Evolutionary conservation across 129 eudicot genomes (phyloP).

Genomic region (Flaveria robusta): DNA sequence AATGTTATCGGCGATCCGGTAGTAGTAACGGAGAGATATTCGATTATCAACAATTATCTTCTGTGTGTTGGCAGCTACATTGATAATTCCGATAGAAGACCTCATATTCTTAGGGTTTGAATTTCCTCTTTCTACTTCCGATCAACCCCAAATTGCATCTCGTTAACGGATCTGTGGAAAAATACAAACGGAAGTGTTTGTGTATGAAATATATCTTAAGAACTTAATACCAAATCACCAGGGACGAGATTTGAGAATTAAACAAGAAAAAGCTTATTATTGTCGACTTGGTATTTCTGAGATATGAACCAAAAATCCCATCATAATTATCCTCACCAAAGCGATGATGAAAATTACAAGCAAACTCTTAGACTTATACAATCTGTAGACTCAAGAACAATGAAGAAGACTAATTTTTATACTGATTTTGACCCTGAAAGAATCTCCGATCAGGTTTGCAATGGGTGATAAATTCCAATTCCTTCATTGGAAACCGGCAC

Average conservation of each 20-base stretch:
- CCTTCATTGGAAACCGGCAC: too few species aligned
- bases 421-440: neutral
- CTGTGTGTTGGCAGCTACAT: constrained; percentile 65
- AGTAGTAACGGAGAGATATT: constrained; percentile 65
- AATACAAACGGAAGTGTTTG: neutral
- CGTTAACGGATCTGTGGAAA: neutral
- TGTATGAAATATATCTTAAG: neutral
- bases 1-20: constrained; percentile 81
- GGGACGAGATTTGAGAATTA: neutral
- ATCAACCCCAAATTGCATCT: constrained; percentile 25
- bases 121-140: constrained; percentile 25
- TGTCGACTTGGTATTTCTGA: neutral
- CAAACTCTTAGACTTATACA: neutral
- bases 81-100: constrained; percentile 50
- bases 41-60: constrained; percentile 80
- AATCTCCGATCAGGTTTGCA: neutral
- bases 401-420: neutral
- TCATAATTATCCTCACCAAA: neutral
- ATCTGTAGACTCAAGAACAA: neutral
- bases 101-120: constrained; percentile 36
- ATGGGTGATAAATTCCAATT: too few species aligned
- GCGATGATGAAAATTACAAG: neutral
- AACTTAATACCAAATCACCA: neutral
- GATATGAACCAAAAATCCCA: neutral
- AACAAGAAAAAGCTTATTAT: neutral